phyloP scores from a whole-genome alignment of 805 yeast species.

The Isabelozyma heimii region DNA sequence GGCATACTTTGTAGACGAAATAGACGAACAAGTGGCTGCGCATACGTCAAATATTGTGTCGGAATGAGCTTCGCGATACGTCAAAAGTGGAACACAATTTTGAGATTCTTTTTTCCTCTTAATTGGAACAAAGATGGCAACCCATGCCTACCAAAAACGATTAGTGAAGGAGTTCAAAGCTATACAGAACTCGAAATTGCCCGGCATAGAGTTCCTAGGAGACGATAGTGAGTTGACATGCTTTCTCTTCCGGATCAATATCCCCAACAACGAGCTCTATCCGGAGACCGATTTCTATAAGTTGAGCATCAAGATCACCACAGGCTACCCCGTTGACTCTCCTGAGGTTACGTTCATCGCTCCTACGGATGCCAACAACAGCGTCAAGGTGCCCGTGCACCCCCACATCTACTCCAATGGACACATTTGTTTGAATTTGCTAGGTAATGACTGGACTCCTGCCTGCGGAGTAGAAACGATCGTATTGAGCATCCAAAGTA shows the following conservation, averaged over 20 bases:
- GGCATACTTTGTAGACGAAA: too few relatives aligned
- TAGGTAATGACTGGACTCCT: conserved; percentile 69
- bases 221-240: conserved; percentile 14
- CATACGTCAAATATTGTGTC: too few relatives aligned
- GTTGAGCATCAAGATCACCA: conserved; percentile 41
- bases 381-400: conserved; percentile 48
- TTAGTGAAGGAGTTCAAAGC: conserved; percentile 25
- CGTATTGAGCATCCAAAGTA: conserved; percentile 60
- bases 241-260: conserved; percentile 19
- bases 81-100: too few relatives aligned
- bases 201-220: conserved; percentile 21
- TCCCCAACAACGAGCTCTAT: conserved; percentile 8
- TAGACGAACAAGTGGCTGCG: too few relatives aligned
- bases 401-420: conserved; percentile 78
- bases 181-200: conserved; percentile 8
- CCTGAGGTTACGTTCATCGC: conserved; percentile 56
- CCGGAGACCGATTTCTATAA: conserved; percentile 27
- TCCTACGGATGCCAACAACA: not conserved
- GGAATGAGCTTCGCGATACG: too few relatives aligned
- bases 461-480: conserved; percentile 51
- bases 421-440: conserved; percentile 68
- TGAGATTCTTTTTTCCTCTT: not conserved
- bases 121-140: not conserved
- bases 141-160: conserved; percentile 27
- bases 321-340: conserved; percentile 54